Conservation (phyloP, 768 basidiomycete species). For the Rhodocollybia butyracea region DNA sequence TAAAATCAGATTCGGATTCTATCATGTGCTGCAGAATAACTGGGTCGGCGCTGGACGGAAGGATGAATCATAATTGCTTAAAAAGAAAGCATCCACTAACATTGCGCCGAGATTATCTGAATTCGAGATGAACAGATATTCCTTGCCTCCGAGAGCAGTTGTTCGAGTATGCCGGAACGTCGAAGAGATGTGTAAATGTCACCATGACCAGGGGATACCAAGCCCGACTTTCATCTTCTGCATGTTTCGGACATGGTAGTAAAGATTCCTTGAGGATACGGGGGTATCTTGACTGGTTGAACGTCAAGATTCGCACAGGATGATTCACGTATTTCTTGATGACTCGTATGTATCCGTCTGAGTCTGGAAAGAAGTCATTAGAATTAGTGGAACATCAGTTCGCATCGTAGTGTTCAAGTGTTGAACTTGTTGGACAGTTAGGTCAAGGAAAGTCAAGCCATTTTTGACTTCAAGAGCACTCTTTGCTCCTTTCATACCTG, state of each 20-base stretch:
- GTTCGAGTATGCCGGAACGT: slow-evolving; percentile 89
- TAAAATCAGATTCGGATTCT: slow-evolving; percentile 74
- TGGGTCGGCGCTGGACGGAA: slow-evolving; percentile 61
- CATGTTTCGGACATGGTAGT: slow-evolving; percentile 75
- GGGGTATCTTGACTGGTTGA: slow-evolving; percentile 94
- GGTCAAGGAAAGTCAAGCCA: slow-evolving; percentile 96
- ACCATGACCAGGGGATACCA: slow-evolving; percentile 99
- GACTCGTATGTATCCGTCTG: slow-evolving; percentile 95
- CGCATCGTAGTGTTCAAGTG: slow-evolving; percentile 83
- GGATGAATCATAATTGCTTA: neutral
- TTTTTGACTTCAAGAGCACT: slow-evolving; percentile 94
- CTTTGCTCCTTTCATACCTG: slow-evolving; percentile 85
- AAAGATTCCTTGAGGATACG: slow-evolving; percentile 88
- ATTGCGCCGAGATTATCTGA: slow-evolving; percentile 94
- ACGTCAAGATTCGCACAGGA: slow-evolving; percentile 87
- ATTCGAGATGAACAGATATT: slow-evolving; percentile 97
- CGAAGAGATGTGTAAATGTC: slow-evolving; percentile 90
- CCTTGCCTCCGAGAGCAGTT: slow-evolving; percentile 90
- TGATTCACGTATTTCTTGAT: slow-evolving; percentile 96
- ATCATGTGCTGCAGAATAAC: slow-evolving; percentile 86
- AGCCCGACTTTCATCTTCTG: slow-evolving; percentile 73
- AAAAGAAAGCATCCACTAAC: slow-evolving; percentile 38
- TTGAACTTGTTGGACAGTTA: slow-evolving; percentile 92
- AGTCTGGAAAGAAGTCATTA: slow-evolving; percentile 99
- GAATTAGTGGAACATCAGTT: slow-evolving; percentile 92